Base-by-base conservation (phyloP, 441 rosid genomes). In the Pelargonium fulgidum region DNA sequence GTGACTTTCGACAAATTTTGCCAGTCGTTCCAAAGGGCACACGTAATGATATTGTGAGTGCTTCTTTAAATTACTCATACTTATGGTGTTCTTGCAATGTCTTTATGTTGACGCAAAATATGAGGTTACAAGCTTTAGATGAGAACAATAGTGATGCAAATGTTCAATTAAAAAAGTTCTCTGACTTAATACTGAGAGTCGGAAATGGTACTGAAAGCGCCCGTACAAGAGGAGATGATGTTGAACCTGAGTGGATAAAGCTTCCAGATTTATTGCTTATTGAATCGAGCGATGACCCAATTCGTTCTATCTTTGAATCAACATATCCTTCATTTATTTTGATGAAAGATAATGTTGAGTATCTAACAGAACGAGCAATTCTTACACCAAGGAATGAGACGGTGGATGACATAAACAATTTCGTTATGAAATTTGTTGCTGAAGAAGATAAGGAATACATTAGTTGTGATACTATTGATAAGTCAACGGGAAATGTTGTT, bases 1-100 rank as follows among this genome's bases (percentile, higher is more conserved):
- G 70, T 0, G 79, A 76, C 68, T 76, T 42, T 26, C 22, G 59
- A 45, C 73, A 76, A 64, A 68, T 64, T 3, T 11, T 72, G 1
- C 70, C 7, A 0, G 16, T 58, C 2, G 16, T 72, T 3, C 44
- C 50, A 0, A 16, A 12, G 3, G 73, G 64, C 1, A n/a, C 8
- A 6, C 33, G 67, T 1, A 20, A 29, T 10, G 72, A 71, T 13
- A 56, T 14, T 14, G 1, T 71, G 0, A 4, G 17, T 39, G 54
- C 73, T 11, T 22, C 66, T 13, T 39, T 68, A 0, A 71, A n/a
- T 1, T 8, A 2, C 1, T 68, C 79, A 3, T 41, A 47, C 17
- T 48, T 61, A 2, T 72, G 70, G 75, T 20, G 41, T n/a, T 64
- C 22, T 17, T 50, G 58, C 47, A 19, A 66, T 7, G 65, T 66